Evolutionary conservation across 2,329 filamentous ascomycete genomes (phyloP).

Genomic region (Colletotrichum coccodes): DNA sequence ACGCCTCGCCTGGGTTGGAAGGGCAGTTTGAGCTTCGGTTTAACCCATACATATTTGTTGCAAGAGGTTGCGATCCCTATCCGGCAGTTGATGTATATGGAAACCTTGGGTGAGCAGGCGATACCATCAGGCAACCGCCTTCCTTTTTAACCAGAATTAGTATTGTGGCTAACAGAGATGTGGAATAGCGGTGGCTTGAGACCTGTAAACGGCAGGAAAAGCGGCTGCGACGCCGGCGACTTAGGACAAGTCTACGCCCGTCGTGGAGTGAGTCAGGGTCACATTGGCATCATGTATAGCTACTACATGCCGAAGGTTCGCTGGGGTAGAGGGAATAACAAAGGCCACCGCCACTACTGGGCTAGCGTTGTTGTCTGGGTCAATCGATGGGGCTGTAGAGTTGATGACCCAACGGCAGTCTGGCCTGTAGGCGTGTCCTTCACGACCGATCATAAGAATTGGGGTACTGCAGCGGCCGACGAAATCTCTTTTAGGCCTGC

Average conservation of each 20-base stretch:
- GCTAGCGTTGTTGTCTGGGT: constrained; percentile 2
- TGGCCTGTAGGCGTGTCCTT: constrained; percentile 3
- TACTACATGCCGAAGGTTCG: constrained; percentile 6
- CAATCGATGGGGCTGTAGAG: neutral
- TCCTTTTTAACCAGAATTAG: too few relatives aligned
- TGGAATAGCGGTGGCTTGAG: neutral
- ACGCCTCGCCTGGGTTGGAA: neutral
- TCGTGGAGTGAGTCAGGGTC: neutral
- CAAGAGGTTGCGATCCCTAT: neutral
- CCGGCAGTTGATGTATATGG: neutral
- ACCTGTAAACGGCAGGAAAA: neutral
- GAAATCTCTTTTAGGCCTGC: neutral
- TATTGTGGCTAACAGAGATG: neutral
- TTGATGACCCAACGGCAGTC: neutral
- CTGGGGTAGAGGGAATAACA: neutral
- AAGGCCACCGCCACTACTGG: neutral
- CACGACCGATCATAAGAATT: neutral
- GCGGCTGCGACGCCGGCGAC: neutral
- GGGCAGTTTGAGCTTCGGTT: constrained; percentile 1
- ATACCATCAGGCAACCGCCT: neutral
- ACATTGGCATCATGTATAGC: neutral
- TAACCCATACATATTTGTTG: neutral
- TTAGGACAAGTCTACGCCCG: neutral
- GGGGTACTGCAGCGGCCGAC: neutral
- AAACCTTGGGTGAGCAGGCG: neutral